Evolutionary conservation across 306 rosid genomes (phyloP), one percentile per base, ranked within the genome.

Genomic region (Psophocarpus tetragonolobus): DNA sequence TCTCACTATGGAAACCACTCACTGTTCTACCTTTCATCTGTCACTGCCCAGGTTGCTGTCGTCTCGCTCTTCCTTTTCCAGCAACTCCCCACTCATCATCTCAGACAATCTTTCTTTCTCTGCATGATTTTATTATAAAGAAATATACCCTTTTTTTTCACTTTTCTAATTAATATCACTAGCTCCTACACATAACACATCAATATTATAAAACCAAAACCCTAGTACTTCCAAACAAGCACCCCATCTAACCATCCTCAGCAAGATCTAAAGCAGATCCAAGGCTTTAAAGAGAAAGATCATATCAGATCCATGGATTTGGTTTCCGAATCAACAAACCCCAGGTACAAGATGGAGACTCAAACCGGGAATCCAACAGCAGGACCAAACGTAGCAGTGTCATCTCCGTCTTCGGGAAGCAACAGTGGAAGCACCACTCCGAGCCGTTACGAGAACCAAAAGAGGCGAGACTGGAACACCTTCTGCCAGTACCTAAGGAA

Each of bases 391-490:
- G 14, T 65, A 30, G 14, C 61, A 76, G 13, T 20, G 18, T 71
- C 82, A 4, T 17, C 82, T 14, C 50, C 83, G 0, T 71, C 75
- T 44, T 6, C 85, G n/a, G 45, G 47, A 11, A 1, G 30, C 51
- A 65, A 80, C 4, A 30, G 42, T 4, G 8, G 53, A 0, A 29
- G 4, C 13, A 17, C 57, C 0, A 79, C 92, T 11, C 90, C 98
- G 0, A 93, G 97, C 84, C 91, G 99, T n/a, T 95, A 95, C 45
- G 99, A 95, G 88, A 95, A 95, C 87, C 99, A 95, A 60, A 95
- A 95, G 66, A 65, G 99, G 60, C 72, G 99, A 21, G 99, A 95
- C 88, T 95, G 99, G 99, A 95, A 88, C 87, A 95, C 97, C 3
- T 95, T 95, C 87, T 92, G 97, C 75, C 99, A 95, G 74, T 95